Percentiles rank a stretch among this genome's conserved stretches.
Evolutionary conservation across 1,284 basidiomycete genomes (phyloP).

Genomic region (Tremellales sp.): DNA sequence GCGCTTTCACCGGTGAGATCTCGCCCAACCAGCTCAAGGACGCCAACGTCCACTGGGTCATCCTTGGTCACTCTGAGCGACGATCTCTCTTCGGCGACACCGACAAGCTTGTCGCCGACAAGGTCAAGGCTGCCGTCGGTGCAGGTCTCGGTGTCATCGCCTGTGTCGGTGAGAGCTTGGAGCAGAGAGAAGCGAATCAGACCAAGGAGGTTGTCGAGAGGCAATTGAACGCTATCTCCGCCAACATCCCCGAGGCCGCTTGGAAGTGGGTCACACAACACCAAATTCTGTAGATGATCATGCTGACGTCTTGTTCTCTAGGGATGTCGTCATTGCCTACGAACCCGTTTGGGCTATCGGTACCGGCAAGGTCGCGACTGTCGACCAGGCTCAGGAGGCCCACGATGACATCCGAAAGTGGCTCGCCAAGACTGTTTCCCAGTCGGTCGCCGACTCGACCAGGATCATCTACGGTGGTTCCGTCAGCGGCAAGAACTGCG

Average conservation of each 20-base stretch:
- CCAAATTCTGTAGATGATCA: too few relatives aligned
- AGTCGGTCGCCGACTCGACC: slow-evolving; percentile 66
- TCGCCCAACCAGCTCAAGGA: slow-evolving; percentile 81
- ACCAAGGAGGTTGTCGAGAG: slow-evolving; percentile 75
- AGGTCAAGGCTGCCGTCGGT: slow-evolving; percentile 76
- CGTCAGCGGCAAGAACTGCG: slow-evolving; percentile 82
- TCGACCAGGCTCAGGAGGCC: slow-evolving; percentile 77
- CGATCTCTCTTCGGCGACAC: slow-evolving; percentile 87
- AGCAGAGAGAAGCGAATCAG: slow-evolving; percentile 75
- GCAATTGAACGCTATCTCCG: slow-evolving; percentile 76
- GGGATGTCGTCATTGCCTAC: slow-evolving; percentile 90
- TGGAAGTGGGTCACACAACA: slow-evolving; percentile 72
- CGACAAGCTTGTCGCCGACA: slow-evolving; percentile 76
- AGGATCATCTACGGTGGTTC: slow-evolving; percentile 96
- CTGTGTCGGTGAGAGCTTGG: slow-evolving; percentile 91
- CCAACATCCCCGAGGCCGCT: slow-evolving; percentile 59
- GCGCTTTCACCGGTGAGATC: slow-evolving; percentile 95
- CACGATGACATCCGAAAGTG: slow-evolving; percentile 80
- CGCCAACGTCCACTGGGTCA: slow-evolving; percentile 82
- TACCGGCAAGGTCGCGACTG: slow-evolving; percentile 90
- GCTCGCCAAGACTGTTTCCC: slow-evolving; percentile 64
- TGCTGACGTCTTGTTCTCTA: too few relatives aligned
- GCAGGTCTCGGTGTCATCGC: slow-evolving; percentile 80
- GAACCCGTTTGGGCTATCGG: slow-evolving; percentile 99
- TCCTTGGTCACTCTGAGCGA: slow-evolving; percentile 97